These are phyloP conservation scores for Rhexocercosporidium sp. DNA, from an alignment of 2,329 filamentous ascomycete species.

Conservation along the genomic window DNA sequence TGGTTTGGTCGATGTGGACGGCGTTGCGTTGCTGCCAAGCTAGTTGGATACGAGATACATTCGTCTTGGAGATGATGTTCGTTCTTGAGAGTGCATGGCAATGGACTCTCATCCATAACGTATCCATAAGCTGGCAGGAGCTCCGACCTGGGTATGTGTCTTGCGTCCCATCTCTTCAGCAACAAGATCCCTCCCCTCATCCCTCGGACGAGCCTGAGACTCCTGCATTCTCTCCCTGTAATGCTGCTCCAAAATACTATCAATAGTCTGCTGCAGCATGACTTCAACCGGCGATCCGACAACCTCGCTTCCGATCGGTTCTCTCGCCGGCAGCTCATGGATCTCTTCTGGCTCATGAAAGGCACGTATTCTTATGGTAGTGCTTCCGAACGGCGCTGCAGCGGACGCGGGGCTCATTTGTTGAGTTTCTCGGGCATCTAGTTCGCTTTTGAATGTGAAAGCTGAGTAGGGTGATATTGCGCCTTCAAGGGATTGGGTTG, in stretches of 20 bases:
- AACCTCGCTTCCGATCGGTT: conserved; percentile 5
- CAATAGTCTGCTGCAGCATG: conserved; percentile 14
- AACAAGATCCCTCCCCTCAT: not conserved
- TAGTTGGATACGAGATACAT: not conserved
- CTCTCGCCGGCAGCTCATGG: conserved; percentile 9
- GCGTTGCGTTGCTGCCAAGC: not conserved
- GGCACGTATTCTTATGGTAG: not conserved
- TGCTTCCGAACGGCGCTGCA: not conserved
- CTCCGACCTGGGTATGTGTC: not conserved
- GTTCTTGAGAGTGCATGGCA: not conserved
- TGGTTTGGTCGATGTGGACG: not conserved
- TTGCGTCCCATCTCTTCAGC: not conserved
- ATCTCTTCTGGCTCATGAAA: not conserved
- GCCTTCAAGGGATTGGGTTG: not conserved
- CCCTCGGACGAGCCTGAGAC: not conserved
- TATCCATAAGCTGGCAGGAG: not conserved
- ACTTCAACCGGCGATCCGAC: conserved; percentile 7
- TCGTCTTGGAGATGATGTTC: not conserved
- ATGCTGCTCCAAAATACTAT: conserved; percentile 12
- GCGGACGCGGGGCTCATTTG: not conserved
- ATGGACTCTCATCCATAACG: not conserved
- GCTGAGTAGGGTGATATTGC: not conserved
- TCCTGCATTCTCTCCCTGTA: conserved; percentile 5
- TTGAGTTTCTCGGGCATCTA: conserved; percentile 15
- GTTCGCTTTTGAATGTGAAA: conserved; percentile 10